Base-by-base conservation (phyloP, 1,284 basidiomycete genomes). In the Ganoderma lucidum region DNA sequence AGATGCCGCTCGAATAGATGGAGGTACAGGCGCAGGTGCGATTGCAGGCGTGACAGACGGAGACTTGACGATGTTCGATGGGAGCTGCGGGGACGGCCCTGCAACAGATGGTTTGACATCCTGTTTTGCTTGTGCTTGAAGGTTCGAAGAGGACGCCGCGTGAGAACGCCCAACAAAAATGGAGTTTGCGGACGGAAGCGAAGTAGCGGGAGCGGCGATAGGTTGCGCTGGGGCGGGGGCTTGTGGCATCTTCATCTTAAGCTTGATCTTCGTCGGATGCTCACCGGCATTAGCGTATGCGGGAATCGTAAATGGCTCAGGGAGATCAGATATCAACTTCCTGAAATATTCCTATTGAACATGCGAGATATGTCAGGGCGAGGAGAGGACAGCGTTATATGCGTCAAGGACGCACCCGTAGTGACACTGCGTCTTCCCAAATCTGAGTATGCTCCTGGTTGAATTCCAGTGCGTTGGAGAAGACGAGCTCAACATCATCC, bases 401-500 rank as follows among this genome's bases (percentile, higher is more conserved):
- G 28, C 32, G 62, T 30, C 19, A 28, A 28, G 15, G 2, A 81
- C 87, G 63, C 78, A 93, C 93, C 74, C 89, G 84, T 44, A 95
- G 83, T 10, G 82, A 78, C 30, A 84, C 76, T 17, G 93, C 93
- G 76, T 93, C 92, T 73, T 93, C 88, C 90, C 91, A 94, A 48
- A 95, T 92, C 66, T 80, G 84, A 30, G 90, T 93, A 75, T 91
- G 86, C 32, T 95, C 93, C 74, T 87, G 88, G 74, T 95, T 95
- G 81, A 94, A 95, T 64, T 86, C 81, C 79, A 95, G 86, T 3
- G 96, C 96, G 78, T 98, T 98, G n/a, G 89, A 88, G 81, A 96
- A 97, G 60, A 98, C 93, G 56, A 96, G 87, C 76, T 96, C 95
- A 8, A 96, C 91, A 73, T 98, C 96, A 39, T 88, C 88, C 64